Conservation (phyloP, 23 red algal genomes). For the Agarophyton chilense region DNA sequence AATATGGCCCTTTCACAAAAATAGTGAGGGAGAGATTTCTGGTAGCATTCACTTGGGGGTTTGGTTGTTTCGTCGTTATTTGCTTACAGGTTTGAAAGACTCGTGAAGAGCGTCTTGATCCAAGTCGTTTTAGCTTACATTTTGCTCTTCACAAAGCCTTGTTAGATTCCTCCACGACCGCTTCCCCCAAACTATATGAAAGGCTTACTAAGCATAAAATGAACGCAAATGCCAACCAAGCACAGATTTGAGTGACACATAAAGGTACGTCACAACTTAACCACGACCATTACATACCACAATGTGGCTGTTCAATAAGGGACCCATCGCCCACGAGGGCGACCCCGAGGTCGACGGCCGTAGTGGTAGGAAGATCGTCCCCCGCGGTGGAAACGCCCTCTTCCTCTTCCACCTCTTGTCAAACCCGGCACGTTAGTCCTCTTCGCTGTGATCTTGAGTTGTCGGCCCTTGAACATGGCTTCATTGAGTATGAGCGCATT, state of each 20-base stretch:
- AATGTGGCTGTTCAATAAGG: conserved; percentile 26
- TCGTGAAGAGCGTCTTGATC: neutral
- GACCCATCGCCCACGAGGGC: conserved; percentile 36
- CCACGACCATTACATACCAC: neutral
- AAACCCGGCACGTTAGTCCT: conserved; percentile 43
- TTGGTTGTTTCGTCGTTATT: neutral
- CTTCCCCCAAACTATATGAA: neutral
- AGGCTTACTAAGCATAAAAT: neutral
- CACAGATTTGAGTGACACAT: neutral
- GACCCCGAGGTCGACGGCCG: conserved; percentile 22
- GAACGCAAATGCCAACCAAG: neutral
- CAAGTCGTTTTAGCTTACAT: neutral
- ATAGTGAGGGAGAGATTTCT: too few species aligned
- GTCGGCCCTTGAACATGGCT: conserved; percentile 73
- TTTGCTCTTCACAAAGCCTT: neutral
- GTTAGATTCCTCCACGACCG: neutral
- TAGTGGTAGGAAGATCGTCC: conserved; percentile 9
- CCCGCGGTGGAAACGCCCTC: conserved; percentile 24
- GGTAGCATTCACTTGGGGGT: neutral
- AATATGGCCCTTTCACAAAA: neutral
- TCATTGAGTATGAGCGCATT: conserved; percentile 92
- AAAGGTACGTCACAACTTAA: neutral
- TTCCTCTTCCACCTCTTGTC: conserved; percentile 24
- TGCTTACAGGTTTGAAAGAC: neutral
- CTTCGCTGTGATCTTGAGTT: conserved; percentile 76